These are phyloP conservation scores for Solanum sitiens DNA, from an alignment of 257 asterid genomes.

Conservation along the genomic window DNA sequence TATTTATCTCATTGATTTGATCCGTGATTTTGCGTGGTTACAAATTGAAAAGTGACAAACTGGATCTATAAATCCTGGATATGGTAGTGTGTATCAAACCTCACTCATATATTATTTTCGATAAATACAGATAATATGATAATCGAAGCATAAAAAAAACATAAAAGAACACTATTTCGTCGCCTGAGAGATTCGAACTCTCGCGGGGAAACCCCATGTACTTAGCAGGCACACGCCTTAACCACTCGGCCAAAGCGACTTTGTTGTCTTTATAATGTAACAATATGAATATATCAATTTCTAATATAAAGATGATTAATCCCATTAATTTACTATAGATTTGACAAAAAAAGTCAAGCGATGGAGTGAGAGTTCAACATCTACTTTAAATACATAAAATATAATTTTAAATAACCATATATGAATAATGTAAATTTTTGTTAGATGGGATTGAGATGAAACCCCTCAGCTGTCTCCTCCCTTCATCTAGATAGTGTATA, in stretches of 20 bases:
- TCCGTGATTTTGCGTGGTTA: background rate
- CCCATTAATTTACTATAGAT: background rate
- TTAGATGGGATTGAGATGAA: accelerated
- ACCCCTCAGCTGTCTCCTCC: background rate
- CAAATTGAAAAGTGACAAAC: background rate
- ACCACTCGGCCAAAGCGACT: conserved; percentile 9
- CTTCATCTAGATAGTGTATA: background rate
- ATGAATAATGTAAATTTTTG: background rate
- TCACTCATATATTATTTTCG: no score
- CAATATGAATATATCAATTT: accelerated
- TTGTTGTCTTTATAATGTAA: accelerated
- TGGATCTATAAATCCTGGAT: accelerated
- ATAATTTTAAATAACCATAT: background rate
- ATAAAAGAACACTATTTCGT: conserved; percentile 1
- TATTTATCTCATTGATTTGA: background rate
- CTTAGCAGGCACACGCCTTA: conserved; percentile 55
- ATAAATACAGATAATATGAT: no score
- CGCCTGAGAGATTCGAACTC: conserved; percentile 99
- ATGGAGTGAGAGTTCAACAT: background rate
- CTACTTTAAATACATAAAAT: background rate
- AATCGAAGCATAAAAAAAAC: background rate
- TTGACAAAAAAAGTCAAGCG: background rate
- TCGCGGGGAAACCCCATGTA: conserved; percentile 99
- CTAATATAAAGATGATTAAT: no score
- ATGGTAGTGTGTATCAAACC: background rate